Base-by-base conservation (phyloP, 768 basidiomycete species). In the Pleurotus platypus region DNA sequence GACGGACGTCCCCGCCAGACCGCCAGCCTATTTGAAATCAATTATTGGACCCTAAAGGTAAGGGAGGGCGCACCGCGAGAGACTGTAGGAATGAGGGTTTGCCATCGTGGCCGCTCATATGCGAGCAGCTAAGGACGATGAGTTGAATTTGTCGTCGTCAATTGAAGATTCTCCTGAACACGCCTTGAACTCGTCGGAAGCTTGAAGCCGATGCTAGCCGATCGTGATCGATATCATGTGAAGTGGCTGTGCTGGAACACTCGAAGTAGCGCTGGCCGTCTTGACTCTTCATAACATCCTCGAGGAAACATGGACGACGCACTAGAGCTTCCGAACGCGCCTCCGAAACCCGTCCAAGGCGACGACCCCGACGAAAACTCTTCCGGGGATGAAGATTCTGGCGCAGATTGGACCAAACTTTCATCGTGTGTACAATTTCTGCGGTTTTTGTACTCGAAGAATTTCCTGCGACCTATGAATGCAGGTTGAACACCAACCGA, bases 1-100 rank as follows among this genome's bases (percentile, higher is more conserved):
- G 15, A 98, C 96, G 2, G 93, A 81, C 6, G 92, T 89, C 24
- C 96, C 96, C 30, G 97, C 93, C n/a, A 87, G 69, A 18, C 90
- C 95, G 22, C 96, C 94, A 43, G 92, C 89, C 90, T 94, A 35
- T 35, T 35, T 35, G 30, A 11, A 1, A 3, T 57, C 16, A 22
- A 24, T 37, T 24, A 58, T 54, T 48, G 30, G 48, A 40, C 46
- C 47, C 39, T 27, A 15, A 42, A 5, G n/a, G 2, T 8, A 56
- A 16, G 9, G 12, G n/a, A 47, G 37, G 45, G 66, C 74, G 64
- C 66, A 81, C 79, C 48, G 74, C 63, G 53, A 81, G 77, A 53
- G 81, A 81, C 61, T 81, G 77, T 8, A 66, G 37, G 58, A 80
- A 79, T 15, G 73, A 64, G 24, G 80, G 79, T 66, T 39, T 84